phyloP scores from a whole-genome alignment of 352 stramenopile genomes.

The Pythium phragmiticola region DNA sequence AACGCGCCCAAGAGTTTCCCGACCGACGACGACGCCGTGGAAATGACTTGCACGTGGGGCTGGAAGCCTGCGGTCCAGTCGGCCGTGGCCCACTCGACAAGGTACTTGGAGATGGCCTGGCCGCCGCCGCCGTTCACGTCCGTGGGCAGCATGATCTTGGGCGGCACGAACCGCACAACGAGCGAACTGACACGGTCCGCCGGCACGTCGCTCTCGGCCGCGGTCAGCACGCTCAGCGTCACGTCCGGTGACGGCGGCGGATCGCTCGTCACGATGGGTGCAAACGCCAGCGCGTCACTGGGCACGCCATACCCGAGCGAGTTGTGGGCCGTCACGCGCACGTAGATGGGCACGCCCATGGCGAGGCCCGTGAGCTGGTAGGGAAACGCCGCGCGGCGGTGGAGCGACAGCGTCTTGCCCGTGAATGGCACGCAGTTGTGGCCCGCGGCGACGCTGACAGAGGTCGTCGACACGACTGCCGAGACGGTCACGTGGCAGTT shows the following conservation, averaged over 20 bases:
- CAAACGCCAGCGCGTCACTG: conserved; percentile 68
- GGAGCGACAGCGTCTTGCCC: conserved; percentile 37
- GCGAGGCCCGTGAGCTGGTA: conserved; percentile 82
- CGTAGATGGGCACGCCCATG: conserved; percentile 88
- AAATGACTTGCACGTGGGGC: conserved; percentile 64
- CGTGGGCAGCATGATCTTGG: conserved; percentile 35
- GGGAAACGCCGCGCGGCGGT: conserved; percentile 53
- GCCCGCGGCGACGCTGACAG: conserved; percentile 35
- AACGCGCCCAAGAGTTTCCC: conserved; percentile 64
- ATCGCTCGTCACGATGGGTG: conserved; percentile 87
- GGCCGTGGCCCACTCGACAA: conserved; percentile 92
- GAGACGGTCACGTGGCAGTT: conserved; percentile 59
- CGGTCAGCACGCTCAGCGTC: conserved; percentile 42
- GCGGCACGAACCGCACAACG: conserved; percentile 80
- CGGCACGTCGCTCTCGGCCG: conserved; percentile 39
- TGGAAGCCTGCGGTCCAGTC: conserved; percentile 63
- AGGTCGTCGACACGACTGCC: conserved; percentile 25
- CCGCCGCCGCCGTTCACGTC: conserved; percentile 88
- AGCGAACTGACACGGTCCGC: conserved; percentile 75
- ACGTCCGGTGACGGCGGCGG: conserved; percentile 77
- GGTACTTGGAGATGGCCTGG: conserved; percentile 80
- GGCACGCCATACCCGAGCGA: conserved; percentile 86
- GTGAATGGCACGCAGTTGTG: conserved; percentile 55
- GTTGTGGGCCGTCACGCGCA: conserved; percentile 91
- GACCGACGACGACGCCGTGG: conserved; percentile 39